Evolutionary conservation across 1,284 basidiomycete species (phyloP), one percentile per base, ranked within the genome.

Genomic region (Coriolopsis trogii): DNA sequence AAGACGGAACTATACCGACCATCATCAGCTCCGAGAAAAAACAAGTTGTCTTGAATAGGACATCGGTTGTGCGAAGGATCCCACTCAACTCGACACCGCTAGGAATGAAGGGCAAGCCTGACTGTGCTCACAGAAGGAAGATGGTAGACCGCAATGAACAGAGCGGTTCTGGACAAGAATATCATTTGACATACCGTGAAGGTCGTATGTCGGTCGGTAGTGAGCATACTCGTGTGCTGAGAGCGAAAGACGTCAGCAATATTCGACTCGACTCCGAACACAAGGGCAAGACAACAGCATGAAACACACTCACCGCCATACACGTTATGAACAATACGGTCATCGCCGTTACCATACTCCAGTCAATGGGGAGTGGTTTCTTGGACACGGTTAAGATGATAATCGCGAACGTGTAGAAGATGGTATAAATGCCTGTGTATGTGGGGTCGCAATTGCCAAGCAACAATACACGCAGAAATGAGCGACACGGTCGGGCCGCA

Each of bases 1-100:
- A 12, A n/a, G 13, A 23, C n/a, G 18, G 8, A 21, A 18, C 4
- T 4, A 33, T 13, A 4, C 12, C 6, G 12, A 58, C 56, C 53
- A 55, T 52, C 16, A 55, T 25, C 16, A 58, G 44, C 38, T 58
- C 49, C 9, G 56, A 55, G 24, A 55, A 31, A n/a, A 59, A 59
- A 9, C 36, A 36, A 12, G 37, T 36, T 1, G 41, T 20, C 31
- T 51, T 56, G 46, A 56, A 47, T 6, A 49, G 33, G 9, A 45
- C 46, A 36, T 59, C 57, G 13, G 26, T 39, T 10, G 44, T 46
- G 26, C 51, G 48, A 0, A 59, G 48, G 9, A 59, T 41, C 10
- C 46, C 51, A 46, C 53, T 59, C 51, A 59, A 43, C 15, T 53
- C 49, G 9, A 13, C 20, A 13, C 51, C 50, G 21, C 36, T 50